Base-by-base conservation (phyloP, 495 filamentous ascomycete genomes). In the Xylaria scruposa region DNA sequence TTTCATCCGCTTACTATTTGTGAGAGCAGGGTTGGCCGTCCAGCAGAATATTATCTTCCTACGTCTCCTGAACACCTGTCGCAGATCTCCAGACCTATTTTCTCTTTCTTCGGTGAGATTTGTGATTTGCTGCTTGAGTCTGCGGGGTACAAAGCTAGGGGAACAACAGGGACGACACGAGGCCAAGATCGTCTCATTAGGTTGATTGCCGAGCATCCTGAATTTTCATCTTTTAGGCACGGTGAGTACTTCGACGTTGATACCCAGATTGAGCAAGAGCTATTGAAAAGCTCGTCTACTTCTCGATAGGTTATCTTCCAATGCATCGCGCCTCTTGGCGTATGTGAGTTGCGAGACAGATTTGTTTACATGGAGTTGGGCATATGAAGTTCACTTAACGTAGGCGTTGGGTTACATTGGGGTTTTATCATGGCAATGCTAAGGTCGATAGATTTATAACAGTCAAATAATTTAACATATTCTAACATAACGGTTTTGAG, bases 191-290 rank as follows among this genome's bases (percentile, higher is more conserved):
- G 47, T 15, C 51, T 68, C 15, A 0, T 40, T 7, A 24, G 33
- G n/a, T 38, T 66, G 46, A 68, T 68, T 19, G 1, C 21, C 0
- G 46, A 17, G 7, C 66, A 68, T 59, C 19, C 51, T 24, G 51
- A 68, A 13, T 59, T 68, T 21, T 31, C 33, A 15, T 44, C 66
- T n/a, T 68, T 68, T 46, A 46, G 40, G 51, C n/a, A 46, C n/a
- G 66, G 66, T 47, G 51, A 68, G 33, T 68, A 58, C 19, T 58
- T 58, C 13, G 66, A 68, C 24, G 66, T 59, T n/a, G 66, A 68
- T 44, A 26, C 51, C 40, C 21, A 36, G 63, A 42, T 64, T n/a
- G 21, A 47, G 33, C 13, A 60, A 21, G 58, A 38, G 24, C 6
- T 47, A 4, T 19, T 21, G 40, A 40, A 7, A 13, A 0, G 42